Base-by-base conservation (phyloP, 2,329 filamentous ascomycete species). In the Fusarium decemcellulare region DNA sequence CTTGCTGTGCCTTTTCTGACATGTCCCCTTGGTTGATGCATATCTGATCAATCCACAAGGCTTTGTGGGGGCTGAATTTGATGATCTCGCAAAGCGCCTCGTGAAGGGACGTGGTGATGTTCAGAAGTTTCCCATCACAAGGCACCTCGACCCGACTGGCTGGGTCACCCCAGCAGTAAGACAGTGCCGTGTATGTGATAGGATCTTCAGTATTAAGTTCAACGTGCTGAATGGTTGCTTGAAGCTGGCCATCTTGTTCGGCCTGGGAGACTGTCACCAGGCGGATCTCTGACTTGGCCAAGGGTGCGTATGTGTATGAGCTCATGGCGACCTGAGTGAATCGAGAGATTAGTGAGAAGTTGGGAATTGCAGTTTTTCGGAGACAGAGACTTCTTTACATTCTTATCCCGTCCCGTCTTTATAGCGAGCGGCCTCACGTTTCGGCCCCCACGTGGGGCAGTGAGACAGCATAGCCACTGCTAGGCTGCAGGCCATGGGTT, bases 31-130 rank as follows among this genome's bases (percentile, higher is more conserved):
- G 68, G 14, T 71, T 72, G 30, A 71, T 71, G 8, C 67, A 72
- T 23, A 71, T 65, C 27, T 72, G 68, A 14, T 72, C 70, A 10
- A 72, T 58, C 68, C 68, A 71, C 3, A 72, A 8, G 18, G 59
- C n/a, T 2, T 61, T 37, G 5, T 65, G 46, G 0, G 66, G 70
- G 8, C 52, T 65, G 10, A 61, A 62, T 23, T 61, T 64, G 40
- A 50, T 27, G 3, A 67, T 52, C n/a, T 60, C 63, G 0, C 44
- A 2, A 7, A 72, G 36, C 1, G 65, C 60, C 39, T 70, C 63
- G 8, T 65, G 39, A 5, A 72, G 56, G 2, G 70, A 47, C 2
- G 55, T 44, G 0, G 70, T 72, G 15, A 72, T 57, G 3, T 12
- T 59, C 1, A 69, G 53, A 1, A 32, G n/a, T 12, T 34, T 50